Evolutionary conservation across 2,329 filamentous ascomycete genomes (phyloP), one percentile per base, ranked within the genome.

Genomic region (Diaporthe velutina): DNA sequence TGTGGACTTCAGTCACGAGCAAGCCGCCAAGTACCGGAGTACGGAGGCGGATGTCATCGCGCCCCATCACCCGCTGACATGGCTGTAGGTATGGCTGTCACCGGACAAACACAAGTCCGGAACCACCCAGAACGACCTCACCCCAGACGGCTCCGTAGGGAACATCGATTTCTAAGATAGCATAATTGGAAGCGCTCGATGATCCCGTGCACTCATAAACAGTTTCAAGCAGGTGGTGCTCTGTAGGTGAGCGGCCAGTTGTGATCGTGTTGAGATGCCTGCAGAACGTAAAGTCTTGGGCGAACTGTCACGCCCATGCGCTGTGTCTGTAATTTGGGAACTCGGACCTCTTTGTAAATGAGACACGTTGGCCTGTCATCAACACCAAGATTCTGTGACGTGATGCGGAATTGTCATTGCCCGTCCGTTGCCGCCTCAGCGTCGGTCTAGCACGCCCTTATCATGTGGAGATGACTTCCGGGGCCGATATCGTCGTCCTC

Each of bases 401-500:
- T 61, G 42, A 70, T 64, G 42, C 66, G 74, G 74, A 71, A 68
- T 71, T 74, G 74, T 71, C 33, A 75, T 71, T 60, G 71, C 50
- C 71, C 71, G 67, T 75, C 28, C 48, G 68, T 38, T 72, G 45
- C 54, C 57, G 57, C 64, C 58, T 54, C 30, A 61, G 45, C 15
- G 12, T 28, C 45, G 50, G 28, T 22, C n/a, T 50, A 38, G 8
- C 13, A 25, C 12, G 38, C 55, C 15, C 52, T 74, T 75, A 74
- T 74, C 71, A 45, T 60, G 72, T 70, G 70, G 61, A 61, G 61
- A 42, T 52, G 28, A 61, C 70, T 48, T 48, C 30, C 25, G 52
- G 45, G 61, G 42, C 74, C 74, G 74, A 75, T 75, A 72, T 75
- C 74, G 74, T 75, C 45, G 58, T 70, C 17, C 42, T 52, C 48